Evolutionary conservation across 2,329 filamentous ascomycete genomes (phyloP).

Genomic region (Fusarium sterilihyphosum): DNA sequence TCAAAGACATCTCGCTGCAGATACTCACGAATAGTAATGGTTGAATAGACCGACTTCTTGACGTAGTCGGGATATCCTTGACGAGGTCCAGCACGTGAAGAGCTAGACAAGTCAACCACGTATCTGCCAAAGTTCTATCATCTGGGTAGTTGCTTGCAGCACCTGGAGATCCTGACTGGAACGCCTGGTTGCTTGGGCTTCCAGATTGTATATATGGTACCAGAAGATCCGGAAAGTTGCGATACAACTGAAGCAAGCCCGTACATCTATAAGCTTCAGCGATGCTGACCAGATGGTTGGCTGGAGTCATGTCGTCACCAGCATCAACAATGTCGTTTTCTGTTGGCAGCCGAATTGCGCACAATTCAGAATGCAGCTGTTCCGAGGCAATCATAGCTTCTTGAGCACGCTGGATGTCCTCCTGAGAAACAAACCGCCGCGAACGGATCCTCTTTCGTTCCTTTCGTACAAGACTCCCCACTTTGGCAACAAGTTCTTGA

Average conservation of each 20-base stretch:
- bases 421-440: conserved; percentile 33
- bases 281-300: conserved; percentile 38
- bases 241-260: conserved; percentile 42
- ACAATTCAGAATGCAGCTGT: conserved; percentile 33
- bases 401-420: conserved; percentile 40
- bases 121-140: conserved; percentile 35
- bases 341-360: conserved; percentile 25
- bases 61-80: conserved; percentile 54
- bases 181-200: background rate
- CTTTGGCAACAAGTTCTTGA: conserved; percentile 40
- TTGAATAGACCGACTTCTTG: conserved; percentile 56
- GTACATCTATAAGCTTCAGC: conserved; percentile 45
- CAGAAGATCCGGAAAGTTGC: conserved; percentile 53
- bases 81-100: conserved; percentile 55
- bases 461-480: conserved; percentile 36
- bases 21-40: conserved; percentile 56
- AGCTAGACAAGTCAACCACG: conserved; percentile 56
- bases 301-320: conserved; percentile 40
- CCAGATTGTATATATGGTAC: conserved; percentile 35
- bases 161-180: conserved; percentile 1
- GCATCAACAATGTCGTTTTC: conserved; percentile 36
- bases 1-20: conserved; percentile 54
- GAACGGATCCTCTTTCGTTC: conserved; percentile 40
- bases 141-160: background rate
- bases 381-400: conserved; percentile 33